Conservation (phyloP, 2,329 filamentous ascomycete species). For the Periconia digitata region DNA sequence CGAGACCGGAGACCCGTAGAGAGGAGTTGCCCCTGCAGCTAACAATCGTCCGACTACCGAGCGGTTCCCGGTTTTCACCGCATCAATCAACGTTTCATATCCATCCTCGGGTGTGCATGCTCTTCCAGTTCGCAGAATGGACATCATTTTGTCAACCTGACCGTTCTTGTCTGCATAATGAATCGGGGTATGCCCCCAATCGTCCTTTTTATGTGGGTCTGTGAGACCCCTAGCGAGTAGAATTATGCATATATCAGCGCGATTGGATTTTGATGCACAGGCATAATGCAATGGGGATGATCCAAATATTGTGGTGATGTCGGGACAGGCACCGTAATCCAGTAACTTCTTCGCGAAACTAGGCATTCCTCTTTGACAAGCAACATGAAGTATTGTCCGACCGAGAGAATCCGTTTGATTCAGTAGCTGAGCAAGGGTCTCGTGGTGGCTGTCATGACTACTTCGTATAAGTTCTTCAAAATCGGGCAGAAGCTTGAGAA, state of each 20-base stretch:
- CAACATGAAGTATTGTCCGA: constrained; percentile 2
- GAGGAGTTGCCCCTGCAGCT: not conserved
- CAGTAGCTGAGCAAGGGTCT: not conserved
- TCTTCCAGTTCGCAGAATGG: too few relatives aligned
- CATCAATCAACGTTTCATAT: too few relatives aligned
- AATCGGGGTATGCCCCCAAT: not conserved
- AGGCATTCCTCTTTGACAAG: not conserved
- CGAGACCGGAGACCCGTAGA: too few relatives aligned
- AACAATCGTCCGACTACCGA: not conserved
- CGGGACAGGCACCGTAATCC: not conserved
- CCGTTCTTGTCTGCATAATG: not conserved
- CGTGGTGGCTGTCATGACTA: not conserved
- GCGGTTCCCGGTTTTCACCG: too few relatives aligned
- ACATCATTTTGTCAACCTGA: too few relatives aligned
- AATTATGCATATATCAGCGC: not conserved
- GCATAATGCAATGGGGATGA: constrained; percentile 3
- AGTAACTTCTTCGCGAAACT: not conserved
- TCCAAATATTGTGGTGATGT: not conserved
- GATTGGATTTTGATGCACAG: not conserved
- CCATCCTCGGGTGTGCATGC: too few relatives aligned
- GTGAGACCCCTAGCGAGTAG: not conserved
- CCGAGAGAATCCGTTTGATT: constrained; percentile 4
- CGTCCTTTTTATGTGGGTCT: not conserved
- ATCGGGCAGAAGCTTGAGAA: not conserved
- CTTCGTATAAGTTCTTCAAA: too few relatives aligned